Evolutionary conservation across 805 yeast genomes (phyloP), one percentile per base, ranked within the genome.

Genomic region (Groenewaldozyma tartarivorans): DNA sequence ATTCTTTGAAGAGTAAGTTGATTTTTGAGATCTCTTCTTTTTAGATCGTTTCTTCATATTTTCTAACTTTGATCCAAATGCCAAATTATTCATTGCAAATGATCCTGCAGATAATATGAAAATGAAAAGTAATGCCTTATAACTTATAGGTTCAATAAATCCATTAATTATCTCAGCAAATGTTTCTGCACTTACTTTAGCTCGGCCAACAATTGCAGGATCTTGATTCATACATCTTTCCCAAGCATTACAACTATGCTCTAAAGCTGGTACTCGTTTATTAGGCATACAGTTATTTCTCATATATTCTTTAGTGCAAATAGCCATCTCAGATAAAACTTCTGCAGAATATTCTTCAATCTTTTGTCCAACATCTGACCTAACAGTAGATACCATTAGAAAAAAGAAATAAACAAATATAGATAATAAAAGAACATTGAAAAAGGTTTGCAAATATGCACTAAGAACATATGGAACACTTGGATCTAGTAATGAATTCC

Each of bases 121-220:
- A 15, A 60, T 35, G 40, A 57, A 57, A 3, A 74, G 46, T 55
- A 82, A 67, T 3, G 87, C 67, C 56, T 82, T 79, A 73, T 83
- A 72, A 24, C 79, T 74, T 30, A 85, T 79, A 2, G 84, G 81
- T 43, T 70, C 74, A 18, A 83, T 61, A 52, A 85, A 85, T 1
- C 87, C 77, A 59, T 86, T 82, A 35, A 86, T 64, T 5, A 84
- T 81, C 47, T 81, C 90, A 1, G 94, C 94, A 50, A 85, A 69
- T 0, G 90, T 79, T 55, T 80, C 87, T 0, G 94, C 94, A 36
- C 87, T 77, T 41, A 86, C 71, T 45, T 69, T 70, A 1, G 90
- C 82, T 37, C 76, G 71, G 3, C 84, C 88, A 9, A 79, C 69
- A 1, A 59, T 60, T 3, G 72, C 70, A 6, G 94, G 88, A 47